Percentiles rank a stretch among this genome's conserved stretches.
phyloP scores from a whole-genome alignment of 257 asterid species.

The Ophiorrhiza pumila region DNA sequence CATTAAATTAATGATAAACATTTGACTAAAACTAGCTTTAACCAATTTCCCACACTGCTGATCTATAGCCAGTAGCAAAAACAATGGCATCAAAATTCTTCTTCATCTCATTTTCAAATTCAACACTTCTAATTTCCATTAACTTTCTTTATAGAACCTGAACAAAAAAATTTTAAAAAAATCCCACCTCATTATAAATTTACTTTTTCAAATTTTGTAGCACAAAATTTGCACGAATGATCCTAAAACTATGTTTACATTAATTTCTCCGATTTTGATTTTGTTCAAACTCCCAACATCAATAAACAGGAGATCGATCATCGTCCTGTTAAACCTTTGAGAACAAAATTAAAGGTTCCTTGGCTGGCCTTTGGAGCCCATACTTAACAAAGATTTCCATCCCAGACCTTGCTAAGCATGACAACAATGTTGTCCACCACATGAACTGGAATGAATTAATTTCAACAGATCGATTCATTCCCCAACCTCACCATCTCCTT shows the following conservation, averaged over 20 bases:
- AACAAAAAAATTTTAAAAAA: not conserved
- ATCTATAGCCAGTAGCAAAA: constrained; percentile 58
- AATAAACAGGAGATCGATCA: constrained; percentile 53
- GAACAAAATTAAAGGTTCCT: constrained; percentile 50
- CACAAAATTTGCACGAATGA: no score
- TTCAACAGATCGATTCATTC: constrained; percentile 33
- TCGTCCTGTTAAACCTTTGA: constrained; percentile 35
- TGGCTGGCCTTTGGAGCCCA: constrained; percentile 42
- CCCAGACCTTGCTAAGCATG: constrained; percentile 7
- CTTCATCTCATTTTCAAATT: constrained; percentile 29
- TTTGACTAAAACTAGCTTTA: constrained; percentile 24
- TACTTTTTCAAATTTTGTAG: no score
- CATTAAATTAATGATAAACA: not conserved
- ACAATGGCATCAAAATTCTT: constrained; percentile 37
- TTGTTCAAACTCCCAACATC: constrained; percentile 51
- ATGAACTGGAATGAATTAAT: constrained; percentile 17
- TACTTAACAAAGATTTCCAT: constrained; percentile 36
- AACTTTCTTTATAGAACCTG: constrained; percentile 42
- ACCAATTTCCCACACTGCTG: constrained; percentile 48
- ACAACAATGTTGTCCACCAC: constrained; percentile 31
- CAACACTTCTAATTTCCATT: constrained; percentile 16
- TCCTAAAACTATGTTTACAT: constrained; percentile 16
- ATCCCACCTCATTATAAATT: no score
- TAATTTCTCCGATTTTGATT: constrained; percentile 33
- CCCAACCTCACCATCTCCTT: constrained; percentile 39